These are phyloP conservation scores for Theileria sp. DNA, from an alignment of 169 alveolate genomes.

Conservation along the genomic window DNA sequence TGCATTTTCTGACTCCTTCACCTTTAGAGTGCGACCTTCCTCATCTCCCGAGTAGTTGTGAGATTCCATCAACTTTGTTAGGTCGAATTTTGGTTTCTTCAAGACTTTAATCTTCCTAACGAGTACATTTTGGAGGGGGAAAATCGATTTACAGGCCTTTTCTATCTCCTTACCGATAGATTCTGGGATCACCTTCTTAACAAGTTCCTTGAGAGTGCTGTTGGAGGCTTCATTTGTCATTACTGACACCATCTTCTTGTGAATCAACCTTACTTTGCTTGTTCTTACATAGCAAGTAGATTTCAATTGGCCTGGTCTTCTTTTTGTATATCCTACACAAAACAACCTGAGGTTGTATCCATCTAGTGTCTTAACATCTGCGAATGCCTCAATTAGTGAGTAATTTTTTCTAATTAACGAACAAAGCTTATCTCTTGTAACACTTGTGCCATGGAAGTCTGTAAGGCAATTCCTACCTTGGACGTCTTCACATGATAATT, in stretches of 20 bases:
- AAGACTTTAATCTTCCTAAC: constrained; percentile 95
- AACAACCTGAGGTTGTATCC: constrained; percentile 94
- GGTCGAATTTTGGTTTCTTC: constrained; percentile 95
- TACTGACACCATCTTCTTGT: constrained; percentile 95
- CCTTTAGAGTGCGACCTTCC: constrained; percentile 37
- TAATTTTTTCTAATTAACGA: constrained; percentile 95
- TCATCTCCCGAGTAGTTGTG: constrained; percentile 16
- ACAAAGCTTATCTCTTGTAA: constrained; percentile 96
- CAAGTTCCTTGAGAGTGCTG: constrained; percentile 91
- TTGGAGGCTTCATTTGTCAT: constrained; percentile 92
- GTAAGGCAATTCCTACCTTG: constrained; percentile 93
- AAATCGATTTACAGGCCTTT: constrained; percentile 91
- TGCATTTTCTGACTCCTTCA: constrained; percentile 63
- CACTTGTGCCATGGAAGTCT: constrained; percentile 94
- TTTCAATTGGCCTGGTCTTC: constrained; percentile 90
- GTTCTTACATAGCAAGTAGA: constrained; percentile 95
- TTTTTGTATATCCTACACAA: constrained; percentile 95
- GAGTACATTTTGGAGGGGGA: constrained; percentile 95
- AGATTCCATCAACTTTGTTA: constrained; percentile 74
- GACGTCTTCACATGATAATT: constrained; percentile 91
- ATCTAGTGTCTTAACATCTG: constrained; percentile 95
- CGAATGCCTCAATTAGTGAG: constrained; percentile 94
- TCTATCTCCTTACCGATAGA: constrained; percentile 94
- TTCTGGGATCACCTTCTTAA: constrained; percentile 92
- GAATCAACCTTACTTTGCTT: constrained; percentile 91